Evolutionary conservation across 2,329 filamentous ascomycete genomes (phyloP).

Genomic region (Fusarium sp.): DNA sequence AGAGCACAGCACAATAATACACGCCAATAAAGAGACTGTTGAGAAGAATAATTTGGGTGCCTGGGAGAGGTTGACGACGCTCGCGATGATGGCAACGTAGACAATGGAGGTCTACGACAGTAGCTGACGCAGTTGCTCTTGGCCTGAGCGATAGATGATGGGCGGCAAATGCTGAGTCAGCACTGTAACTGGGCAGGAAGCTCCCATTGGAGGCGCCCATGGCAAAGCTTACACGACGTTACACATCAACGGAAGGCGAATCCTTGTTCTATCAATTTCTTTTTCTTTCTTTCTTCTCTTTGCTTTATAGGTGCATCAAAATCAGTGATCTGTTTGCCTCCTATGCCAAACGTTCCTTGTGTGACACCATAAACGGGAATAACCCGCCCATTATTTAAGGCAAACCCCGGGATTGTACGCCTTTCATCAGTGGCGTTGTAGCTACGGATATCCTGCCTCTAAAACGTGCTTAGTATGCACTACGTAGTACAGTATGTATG

Average conservation of each 20-base stretch:
- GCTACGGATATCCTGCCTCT: neutral
- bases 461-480: neutral
- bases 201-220: neutral
- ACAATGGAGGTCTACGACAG: neutral
- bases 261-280: neutral
- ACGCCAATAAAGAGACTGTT: neutral
- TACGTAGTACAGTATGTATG: too few relatives aligned
- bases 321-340: neutral
- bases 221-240: neutral
- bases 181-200: neutral
- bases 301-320: neutral
- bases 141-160: neutral
- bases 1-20: neutral
- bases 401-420: neutral
- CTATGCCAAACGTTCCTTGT: neutral
- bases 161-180: conserved; percentile 13
- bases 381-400: neutral
- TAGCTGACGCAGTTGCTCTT: conserved; percentile 39
- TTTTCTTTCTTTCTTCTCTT: neutral
- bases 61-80: conserved; percentile 26
- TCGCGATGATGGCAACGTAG: conserved; percentile 29
- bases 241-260: neutral
- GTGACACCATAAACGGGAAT: neutral
- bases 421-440: neutral
- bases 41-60: conserved; percentile 7